Conservation (phyloP, 1,284 basidiomycete species). For the Microbotryomycetes sp. region DNA sequence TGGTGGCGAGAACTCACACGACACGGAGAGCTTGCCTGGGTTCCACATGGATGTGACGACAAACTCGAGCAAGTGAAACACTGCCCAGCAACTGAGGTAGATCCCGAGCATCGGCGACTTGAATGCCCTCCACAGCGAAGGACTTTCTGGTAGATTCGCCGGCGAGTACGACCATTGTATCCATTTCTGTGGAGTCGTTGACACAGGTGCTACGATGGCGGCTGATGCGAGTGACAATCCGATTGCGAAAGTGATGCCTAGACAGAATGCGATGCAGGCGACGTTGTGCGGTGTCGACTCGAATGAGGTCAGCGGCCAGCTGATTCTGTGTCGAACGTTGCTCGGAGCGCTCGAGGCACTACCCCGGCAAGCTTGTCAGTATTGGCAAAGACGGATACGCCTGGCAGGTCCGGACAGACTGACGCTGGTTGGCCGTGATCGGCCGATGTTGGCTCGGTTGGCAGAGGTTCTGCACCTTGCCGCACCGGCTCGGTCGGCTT, state of each 20-base stretch:
- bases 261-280: constrained; percentile 32
- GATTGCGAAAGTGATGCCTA: constrained; percentile 30
- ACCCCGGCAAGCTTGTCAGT: too few relatives aligned
- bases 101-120: constrained; percentile 65
- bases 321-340: background rate
- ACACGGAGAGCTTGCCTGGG: constrained; percentile 78
- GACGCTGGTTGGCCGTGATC: background rate
- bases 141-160: background rate
- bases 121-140: background rate
- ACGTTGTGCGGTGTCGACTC: constrained; percentile 35
- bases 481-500: background rate
- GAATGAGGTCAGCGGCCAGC: constrained; percentile 32
- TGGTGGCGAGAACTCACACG: constrained; percentile 63
- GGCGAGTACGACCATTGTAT: constrained; percentile 10
- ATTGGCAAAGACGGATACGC: too few relatives aligned
- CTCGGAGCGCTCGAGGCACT: background rate
- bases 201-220: background rate
- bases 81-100: constrained; percentile 69
- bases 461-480: background rate
- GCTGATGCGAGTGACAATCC: constrained; percentile 9
- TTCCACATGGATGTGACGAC: constrained; percentile 95
- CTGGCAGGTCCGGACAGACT: too few relatives aligned
- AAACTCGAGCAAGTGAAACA: constrained; percentile 92
- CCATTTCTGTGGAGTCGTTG: background rate
- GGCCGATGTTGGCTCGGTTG: background rate